phyloP scores from a whole-genome alignment of 2,329 filamentous ascomycete species.

The Paecilomyces formosus region DNA sequence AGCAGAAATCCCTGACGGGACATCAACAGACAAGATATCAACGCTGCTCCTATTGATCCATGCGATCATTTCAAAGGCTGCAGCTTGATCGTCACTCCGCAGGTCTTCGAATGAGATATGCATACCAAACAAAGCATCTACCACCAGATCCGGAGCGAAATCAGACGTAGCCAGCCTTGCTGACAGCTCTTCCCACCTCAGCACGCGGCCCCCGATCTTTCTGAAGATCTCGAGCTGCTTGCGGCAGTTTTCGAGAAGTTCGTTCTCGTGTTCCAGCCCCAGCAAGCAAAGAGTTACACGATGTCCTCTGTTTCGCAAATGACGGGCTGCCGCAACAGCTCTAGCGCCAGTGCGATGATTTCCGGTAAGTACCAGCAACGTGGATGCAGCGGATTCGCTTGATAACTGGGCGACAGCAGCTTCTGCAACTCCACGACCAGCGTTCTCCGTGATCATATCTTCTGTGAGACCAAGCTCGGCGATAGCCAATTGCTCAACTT shows the following conservation, averaged over 20 bases:
- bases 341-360: slow-evolving; percentile 86
- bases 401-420: slow-evolving; percentile 63
- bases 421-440: slow-evolving; percentile 80
- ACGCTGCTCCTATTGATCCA: slow-evolving; percentile 88
- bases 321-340: slow-evolving; percentile 76
- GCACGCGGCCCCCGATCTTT: slow-evolving; percentile 70
- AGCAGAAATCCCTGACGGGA: slow-evolving; percentile 82
- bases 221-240: slow-evolving; percentile 79
- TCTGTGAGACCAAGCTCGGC: slow-evolving; percentile 81
- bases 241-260: slow-evolving; percentile 70
- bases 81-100: slow-evolving; percentile 71
- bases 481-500: slow-evolving; percentile 83
- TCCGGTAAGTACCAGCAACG: slow-evolving; percentile 77
- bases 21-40: slow-evolving; percentile 77
- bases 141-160: slow-evolving; percentile 67
- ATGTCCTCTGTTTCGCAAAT: slow-evolving; percentile 75
- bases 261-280: slow-evolving; percentile 73
- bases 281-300: slow-evolving; percentile 78
- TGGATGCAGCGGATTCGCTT: slow-evolving; percentile 44
- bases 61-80: slow-evolving; percentile 81
- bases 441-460: slow-evolving; percentile 86
- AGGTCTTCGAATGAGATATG: slow-evolving; percentile 86
- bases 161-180: slow-evolving; percentile 45
- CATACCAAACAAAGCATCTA: slow-evolving; percentile 82
- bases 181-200: slow-evolving; percentile 53